Evolutionary conservation across 163 green algal species (phyloP), one percentile per base, ranked within the genome.

Genomic region (Smithsoniella earleae): DNA sequence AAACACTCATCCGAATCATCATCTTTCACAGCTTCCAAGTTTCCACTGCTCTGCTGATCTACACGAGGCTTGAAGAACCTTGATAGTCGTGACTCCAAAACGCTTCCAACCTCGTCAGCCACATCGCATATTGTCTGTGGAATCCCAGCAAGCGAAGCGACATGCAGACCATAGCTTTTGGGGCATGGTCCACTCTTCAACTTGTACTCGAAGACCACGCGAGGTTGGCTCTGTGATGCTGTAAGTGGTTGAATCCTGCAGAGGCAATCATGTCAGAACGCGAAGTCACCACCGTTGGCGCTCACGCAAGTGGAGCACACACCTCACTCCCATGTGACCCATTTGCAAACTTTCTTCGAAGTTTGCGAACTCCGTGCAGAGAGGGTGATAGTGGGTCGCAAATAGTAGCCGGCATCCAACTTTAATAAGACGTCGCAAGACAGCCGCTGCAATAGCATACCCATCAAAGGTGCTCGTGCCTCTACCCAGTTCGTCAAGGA

Each of bases 401-500:
- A 96, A 96, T 34, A 95, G 76, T 2, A 62, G 73, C n/a, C 80
- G 75, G 77, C 49, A 76, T 37, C 37, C 1, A 30, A 16, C 45
- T 33, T n/a, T 43, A 31, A 27, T 18, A 43, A 65, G 40, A 43
- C 37, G 30, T 1, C 18, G 5, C 5, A 69, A 36, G 5, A 69
- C 64, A 65, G 74, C 63, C 8, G n/a, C 82, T 36, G 89, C 89
- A 4, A 95, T 86, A 31, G 89, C 88, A n/a, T 84, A 77, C 20
- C 89, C 90, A 73, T 96, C 90, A n/a, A 86, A 77, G 0, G 90
- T 96, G 62, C 79, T 73, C 2, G 90, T 96, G 58, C 90, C 89
- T 1, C 89, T 58, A 2, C 90, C 90, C n/a, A 96, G 79, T 80
- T 96, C 90, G 63, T 96, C 90, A 25, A 96, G 72, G 10, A 90